Conservation (phyloP, 441 rosid genomes). For the Jatropha podagrica region DNA sequence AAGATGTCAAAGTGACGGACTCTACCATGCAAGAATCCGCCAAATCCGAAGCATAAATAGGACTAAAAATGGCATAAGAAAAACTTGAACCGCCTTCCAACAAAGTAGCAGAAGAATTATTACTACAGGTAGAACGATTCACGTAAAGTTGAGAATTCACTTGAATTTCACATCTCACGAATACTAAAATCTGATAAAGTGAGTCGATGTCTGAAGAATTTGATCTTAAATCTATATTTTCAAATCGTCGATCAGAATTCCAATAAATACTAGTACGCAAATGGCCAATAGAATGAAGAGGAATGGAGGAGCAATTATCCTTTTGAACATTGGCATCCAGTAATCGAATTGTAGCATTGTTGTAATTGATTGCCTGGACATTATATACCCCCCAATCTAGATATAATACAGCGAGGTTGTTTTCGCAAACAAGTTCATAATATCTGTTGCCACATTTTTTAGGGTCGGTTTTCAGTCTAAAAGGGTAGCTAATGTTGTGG, state of each 20-base stretch:
- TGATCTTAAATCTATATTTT: too few species aligned
- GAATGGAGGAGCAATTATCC: background rate
- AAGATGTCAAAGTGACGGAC: background rate
- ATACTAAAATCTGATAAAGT: background rate
- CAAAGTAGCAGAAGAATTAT: too few species aligned
- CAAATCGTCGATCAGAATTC: too few species aligned
- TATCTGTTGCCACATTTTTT: background rate
- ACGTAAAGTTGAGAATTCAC: too few species aligned
- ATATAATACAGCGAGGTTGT: background rate
- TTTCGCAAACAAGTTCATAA: background rate
- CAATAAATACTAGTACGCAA: too few species aligned
- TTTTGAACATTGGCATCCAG: background rate
- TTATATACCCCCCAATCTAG: background rate
- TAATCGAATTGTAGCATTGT: background rate
- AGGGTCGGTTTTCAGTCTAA: background rate
- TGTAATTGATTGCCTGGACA: background rate
- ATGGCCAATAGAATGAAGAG: background rate
- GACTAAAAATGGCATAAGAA: too few species aligned
- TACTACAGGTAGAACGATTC: too few species aligned
- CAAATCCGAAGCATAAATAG: background rate
- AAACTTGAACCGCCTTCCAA: too few species aligned
- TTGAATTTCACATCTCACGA: background rate
- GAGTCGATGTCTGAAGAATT: too few species aligned
- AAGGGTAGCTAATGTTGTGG: background rate
- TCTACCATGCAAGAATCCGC: background rate